Conservation (phyloP, 768 basidiomycete species). For the Tricholoma matsutake region DNA sequence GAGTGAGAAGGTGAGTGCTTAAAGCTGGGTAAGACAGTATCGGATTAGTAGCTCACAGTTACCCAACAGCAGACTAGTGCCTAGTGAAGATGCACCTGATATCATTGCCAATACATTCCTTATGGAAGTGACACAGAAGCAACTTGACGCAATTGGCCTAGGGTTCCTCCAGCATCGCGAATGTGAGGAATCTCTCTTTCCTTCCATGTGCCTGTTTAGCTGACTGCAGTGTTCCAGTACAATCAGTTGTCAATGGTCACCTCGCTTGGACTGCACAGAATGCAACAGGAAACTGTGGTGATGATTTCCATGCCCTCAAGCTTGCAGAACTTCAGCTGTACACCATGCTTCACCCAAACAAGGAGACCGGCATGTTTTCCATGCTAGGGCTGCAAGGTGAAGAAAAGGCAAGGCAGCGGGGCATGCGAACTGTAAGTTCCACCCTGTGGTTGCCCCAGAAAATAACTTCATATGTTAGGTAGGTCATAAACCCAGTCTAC, state of each 20-base stretch:
- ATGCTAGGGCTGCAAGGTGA: conserved; percentile 23
- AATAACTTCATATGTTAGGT: not conserved
- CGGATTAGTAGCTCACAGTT: not conserved
- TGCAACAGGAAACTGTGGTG: conserved; percentile 29
- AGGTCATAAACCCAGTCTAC: conserved; percentile 29
- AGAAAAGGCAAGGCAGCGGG: conserved; percentile 21
- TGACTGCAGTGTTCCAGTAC: conserved; percentile 12
- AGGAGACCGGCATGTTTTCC: conserved; percentile 11
- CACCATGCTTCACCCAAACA: conserved; percentile 21
- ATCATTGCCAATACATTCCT: conserved; percentile 32
- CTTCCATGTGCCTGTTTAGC: not conserved
- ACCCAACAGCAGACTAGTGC: conserved; percentile 18
- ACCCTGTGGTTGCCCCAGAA: not conserved
- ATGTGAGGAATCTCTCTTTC: conserved; percentile 13
- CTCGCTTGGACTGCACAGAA: conserved; percentile 26
- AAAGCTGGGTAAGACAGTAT: not conserved
- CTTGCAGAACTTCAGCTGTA: conserved; percentile 27
- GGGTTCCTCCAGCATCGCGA: conserved; percentile 28
- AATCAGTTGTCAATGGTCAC: conserved; percentile 22
- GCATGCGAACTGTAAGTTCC: conserved; percentile 21
- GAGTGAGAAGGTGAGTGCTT: conserved; percentile 13
- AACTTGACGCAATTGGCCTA: conserved; percentile 18
- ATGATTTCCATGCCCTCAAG: conserved; percentile 25
- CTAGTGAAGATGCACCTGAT: conserved; percentile 28
- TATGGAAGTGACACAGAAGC: conserved; percentile 20